Percentiles rank a stretch among this genome's conserved stretches.
These are phyloP conservation scores for Penicillium salamii DNA, from an alignment of 495 filamentous ascomycete genomes.

Conservation along the genomic window DNA sequence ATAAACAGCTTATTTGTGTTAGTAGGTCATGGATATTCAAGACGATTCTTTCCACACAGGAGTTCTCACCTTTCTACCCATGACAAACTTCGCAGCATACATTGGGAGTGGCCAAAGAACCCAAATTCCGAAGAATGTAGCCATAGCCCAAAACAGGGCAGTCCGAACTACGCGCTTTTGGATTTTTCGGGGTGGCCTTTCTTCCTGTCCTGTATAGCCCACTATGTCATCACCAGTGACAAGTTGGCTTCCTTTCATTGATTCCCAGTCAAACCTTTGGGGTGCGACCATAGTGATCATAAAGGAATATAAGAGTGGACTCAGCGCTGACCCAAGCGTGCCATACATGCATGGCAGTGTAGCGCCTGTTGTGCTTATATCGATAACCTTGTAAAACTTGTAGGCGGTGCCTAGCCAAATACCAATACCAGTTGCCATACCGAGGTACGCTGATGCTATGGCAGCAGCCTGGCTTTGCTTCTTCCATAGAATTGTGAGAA, in stretches of 20 bases:
- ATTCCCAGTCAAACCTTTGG: conserved; percentile 25
- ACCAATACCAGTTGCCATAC: conserved; percentile 35
- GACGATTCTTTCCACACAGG: background rate
- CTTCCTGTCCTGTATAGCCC: background rate
- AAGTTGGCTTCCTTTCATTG: background rate
- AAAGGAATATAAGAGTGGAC: conserved; percentile 11
- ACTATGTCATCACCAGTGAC: background rate
- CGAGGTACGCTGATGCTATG: conserved; percentile 32
- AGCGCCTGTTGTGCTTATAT: conserved; percentile 31
- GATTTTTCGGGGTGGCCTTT: background rate
- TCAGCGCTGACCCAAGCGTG: conserved; percentile 20
- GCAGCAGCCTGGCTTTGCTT: conserved; percentile 31
- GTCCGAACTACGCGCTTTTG: background rate
- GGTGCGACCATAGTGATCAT: conserved; percentile 9
- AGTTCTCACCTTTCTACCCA: background rate
- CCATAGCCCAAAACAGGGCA: background rate
- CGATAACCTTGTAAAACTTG: conserved; percentile 32
- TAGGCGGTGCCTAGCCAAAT: conserved; percentile 39
- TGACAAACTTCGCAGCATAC: conserved; percentile 1
- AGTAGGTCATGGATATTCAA: background rate
- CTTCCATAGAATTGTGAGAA: conserved; percentile 38
- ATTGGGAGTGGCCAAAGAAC: conserved; percentile 1
- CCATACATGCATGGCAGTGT: conserved; percentile 33
- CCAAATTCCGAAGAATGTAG: conserved; percentile 1
- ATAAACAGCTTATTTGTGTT: background rate